These are phyloP conservation scores for Imleria badia DNA, from an alignment of 768 basidiomycete genomes.

Conservation along the genomic window DNA sequence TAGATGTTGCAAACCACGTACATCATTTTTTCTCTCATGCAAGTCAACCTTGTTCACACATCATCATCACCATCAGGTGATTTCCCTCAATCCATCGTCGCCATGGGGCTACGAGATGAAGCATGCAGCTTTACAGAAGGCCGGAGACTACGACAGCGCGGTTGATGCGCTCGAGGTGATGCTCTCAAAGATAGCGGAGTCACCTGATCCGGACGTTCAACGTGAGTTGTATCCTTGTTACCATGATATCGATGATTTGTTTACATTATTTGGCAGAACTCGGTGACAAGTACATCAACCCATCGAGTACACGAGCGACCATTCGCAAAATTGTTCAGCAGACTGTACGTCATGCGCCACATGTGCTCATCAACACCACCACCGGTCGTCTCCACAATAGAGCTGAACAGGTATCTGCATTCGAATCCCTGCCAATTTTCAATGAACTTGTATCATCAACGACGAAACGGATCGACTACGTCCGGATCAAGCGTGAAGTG, in stretches of 20 bases:
- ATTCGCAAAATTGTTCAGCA: background rate
- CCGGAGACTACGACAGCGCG: background rate
- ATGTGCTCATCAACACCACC: background rate
- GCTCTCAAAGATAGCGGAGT: background rate
- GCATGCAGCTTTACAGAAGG: background rate
- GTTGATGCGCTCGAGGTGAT: background rate
- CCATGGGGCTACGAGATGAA: background rate
- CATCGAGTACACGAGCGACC: background rate
- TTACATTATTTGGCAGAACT: background rate
- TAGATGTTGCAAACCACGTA: background rate
- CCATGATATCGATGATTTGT: background rate
- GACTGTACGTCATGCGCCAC: background rate
- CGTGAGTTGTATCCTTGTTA: background rate
- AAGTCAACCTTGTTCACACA: background rate
- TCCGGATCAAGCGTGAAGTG: background rate
- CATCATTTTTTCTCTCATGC: no score
- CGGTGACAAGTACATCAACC: background rate
- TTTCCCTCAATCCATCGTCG: background rate
- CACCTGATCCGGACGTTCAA: background rate
- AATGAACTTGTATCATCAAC: background rate
- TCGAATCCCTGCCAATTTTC: background rate
- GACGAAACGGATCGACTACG: background rate
- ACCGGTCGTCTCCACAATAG: background rate
- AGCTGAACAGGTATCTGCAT: background rate
- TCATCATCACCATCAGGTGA: background rate